phyloP scores from a whole-genome alignment of 2,329 filamentous ascomycete genomes.

The Beauveria asiatica region DNA sequence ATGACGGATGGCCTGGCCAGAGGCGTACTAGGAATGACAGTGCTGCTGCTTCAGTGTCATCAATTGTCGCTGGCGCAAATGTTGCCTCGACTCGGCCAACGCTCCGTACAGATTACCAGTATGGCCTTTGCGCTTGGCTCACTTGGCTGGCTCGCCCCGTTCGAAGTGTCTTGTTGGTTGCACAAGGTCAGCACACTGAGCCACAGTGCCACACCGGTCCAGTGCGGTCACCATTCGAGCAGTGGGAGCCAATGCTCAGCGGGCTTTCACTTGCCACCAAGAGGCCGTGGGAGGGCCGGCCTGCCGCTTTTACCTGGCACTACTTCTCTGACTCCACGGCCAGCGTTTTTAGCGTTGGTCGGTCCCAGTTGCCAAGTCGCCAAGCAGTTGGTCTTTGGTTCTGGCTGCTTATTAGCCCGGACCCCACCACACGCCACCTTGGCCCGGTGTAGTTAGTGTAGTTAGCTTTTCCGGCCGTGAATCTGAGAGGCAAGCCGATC shows the following conservation, averaged over 20 bases:
- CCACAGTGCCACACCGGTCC: background rate
- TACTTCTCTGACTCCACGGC: background rate
- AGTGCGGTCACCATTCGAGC: background rate
- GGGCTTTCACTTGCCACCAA: background rate
- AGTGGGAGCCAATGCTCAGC: too few species aligned
- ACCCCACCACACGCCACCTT: background rate
- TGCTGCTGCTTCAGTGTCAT: too few species aligned
- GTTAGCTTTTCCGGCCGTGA: background rate
- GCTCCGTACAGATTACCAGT: too few species aligned
- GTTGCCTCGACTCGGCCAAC: too few species aligned
- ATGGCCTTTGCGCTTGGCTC: background rate
- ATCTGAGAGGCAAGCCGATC: conserved; percentile 1
- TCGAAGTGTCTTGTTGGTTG: background rate
- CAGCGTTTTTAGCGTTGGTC: background rate
- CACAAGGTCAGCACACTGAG: background rate
- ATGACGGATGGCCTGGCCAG: too few species aligned
- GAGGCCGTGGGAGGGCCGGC: background rate
- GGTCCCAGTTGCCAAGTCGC: background rate
- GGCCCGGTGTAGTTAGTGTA: background rate
- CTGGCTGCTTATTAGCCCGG: background rate
- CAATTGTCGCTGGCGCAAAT: too few species aligned
- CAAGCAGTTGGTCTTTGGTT: background rate
- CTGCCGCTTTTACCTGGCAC: background rate
- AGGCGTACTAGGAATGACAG: too few species aligned
- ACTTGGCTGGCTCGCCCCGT: background rate